Evolutionary conservation across 1,139 yeast species (phyloP), one percentile per base, ranked within the genome.

Genomic region (Meyerozyma smithsonii): DNA sequence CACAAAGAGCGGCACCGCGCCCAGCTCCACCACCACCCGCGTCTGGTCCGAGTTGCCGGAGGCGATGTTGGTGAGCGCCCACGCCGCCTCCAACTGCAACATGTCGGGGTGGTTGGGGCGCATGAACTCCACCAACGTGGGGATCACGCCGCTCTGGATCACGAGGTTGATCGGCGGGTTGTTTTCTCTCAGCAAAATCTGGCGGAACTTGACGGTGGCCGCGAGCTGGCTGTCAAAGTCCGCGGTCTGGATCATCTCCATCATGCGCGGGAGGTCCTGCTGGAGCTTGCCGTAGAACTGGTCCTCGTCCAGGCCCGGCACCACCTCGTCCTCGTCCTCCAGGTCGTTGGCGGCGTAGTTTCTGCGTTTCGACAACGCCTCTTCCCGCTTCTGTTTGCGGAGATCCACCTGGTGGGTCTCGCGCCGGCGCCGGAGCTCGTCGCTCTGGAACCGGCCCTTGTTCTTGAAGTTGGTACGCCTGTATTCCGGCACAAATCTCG

Each of bases 11-110:
- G 97, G 98, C 34, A 92, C 95, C 0, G 97, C 97, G 40, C 94
- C 95, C 12, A 90, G 83, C 46, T 88, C 92, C 42, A 92, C 95
- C 42, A 92, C 97, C 39, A 83, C 83, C 50, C 79, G 77, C 17
- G 98, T 94, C 66, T 92, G 97, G 37, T 81, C 84, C 36, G 95
- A 81, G 43, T 82, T 73, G 46, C 98, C 98, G n/a, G 96, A 86
- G 28, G 98, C 97, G 62, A 92, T 90, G 61, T 92, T 92, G 41
- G 98, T 94, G 55, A 92, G 76, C 15, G 98, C 97, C 98, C 98
- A 94, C 8, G 98, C 97, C 11, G 97, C 96, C 69, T 92, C 98
- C 58, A 92, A 79, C 65, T 92, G 98, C 52, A 94, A 75, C 76
- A 85, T 79, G 55, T 87, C 90, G 4, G 89, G 86, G 59, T 83